These are phyloP conservation scores for Spiraea crenata DNA, from an alignment of 331 rosid species.

Conservation along the genomic window DNA sequence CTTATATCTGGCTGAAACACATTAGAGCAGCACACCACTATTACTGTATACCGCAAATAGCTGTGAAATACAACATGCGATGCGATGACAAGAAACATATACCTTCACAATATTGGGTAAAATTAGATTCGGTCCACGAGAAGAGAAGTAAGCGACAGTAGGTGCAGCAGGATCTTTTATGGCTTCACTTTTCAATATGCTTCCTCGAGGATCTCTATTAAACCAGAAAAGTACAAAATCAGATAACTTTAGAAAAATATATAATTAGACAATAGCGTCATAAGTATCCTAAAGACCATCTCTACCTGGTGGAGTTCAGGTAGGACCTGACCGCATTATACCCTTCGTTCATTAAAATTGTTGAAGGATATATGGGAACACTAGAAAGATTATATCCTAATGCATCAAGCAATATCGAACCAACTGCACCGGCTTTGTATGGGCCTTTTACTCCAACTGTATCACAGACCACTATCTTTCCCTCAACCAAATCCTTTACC, in stretches of 20 bases:
- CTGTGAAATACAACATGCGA: too few species aligned
- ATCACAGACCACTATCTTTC: constrained; percentile 25
- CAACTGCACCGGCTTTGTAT: background rate
- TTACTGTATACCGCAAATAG: too few species aligned
- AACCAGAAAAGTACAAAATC: too few species aligned
- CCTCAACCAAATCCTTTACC: constrained; percentile 6
- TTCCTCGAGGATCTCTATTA: constrained; percentile 8
- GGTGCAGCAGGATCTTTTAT: constrained; percentile 20
- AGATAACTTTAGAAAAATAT: too few species aligned
- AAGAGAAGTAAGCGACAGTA: constrained; percentile 21
- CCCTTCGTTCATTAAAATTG: background rate
- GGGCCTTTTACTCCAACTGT: background rate
- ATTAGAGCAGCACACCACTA: background rate
- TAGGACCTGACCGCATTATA: background rate
- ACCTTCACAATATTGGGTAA: constrained; percentile 31
- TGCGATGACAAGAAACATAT: background rate
- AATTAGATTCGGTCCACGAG: constrained; percentile 19
- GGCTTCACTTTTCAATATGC: constrained; percentile 29
- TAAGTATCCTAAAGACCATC: background rate
- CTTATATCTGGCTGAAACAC: constrained; percentile 39
- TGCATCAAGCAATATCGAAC: background rate
- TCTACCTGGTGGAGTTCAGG: constrained; percentile 13
- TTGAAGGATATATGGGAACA: constrained; percentile 3
- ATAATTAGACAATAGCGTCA: too few species aligned
- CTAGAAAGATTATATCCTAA: background rate